Evolutionary conservation across 78 protist species (phyloP).

Genomic region (Cavenderia fasciculata): DNA sequence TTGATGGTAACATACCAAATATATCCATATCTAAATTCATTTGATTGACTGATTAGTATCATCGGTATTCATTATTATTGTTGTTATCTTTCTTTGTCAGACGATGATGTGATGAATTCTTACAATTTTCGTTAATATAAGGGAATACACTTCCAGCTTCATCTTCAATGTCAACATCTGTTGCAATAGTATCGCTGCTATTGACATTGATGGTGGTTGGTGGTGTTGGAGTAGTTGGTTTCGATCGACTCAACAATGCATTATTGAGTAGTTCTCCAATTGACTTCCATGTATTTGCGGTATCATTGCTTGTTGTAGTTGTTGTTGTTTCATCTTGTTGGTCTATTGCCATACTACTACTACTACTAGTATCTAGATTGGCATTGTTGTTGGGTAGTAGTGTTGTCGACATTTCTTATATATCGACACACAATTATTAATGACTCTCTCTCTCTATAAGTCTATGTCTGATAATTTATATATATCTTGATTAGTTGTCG

Average conservation of each 20-base stretch:
- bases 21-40: constrained; percentile 55
- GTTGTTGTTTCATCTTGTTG: no score
- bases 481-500: no score
- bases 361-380: no score
- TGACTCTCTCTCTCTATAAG: no score
- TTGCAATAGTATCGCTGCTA: not conserved
- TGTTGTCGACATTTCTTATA: no score
- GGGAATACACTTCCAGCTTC: not conserved
- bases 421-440: no score
- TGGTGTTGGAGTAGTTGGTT: not conserved
- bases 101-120: not conserved
- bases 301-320: no score
- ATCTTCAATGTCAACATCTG: not conserved
- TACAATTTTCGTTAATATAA: constrained; percentile 32
- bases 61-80: not conserved
- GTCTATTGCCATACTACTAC: no score
- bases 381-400: no score
- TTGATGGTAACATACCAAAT: constrained; percentile 58
- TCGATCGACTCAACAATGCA: not conserved
- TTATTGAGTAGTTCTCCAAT: not conserved
- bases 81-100: not conserved
- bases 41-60: no score
- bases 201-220: not conserved
- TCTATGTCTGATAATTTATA: no score
- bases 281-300: not conserved